Conservation (phyloP, 2,329 filamentous ascomycete genomes). For the Hypoxylon sp. region DNA sequence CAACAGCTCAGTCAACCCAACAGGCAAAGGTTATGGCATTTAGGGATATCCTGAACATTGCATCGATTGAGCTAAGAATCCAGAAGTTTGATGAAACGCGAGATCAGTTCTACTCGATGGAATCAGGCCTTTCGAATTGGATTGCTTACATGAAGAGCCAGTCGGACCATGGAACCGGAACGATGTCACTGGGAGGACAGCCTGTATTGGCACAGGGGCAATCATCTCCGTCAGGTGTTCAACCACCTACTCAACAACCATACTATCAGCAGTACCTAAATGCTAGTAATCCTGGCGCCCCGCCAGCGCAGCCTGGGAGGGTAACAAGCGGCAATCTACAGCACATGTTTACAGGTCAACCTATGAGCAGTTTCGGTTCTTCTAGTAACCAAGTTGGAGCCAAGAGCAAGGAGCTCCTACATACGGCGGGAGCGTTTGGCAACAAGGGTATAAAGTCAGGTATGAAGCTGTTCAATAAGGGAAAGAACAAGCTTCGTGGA, state of each 20-base stretch:
- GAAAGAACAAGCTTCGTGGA: constrained; percentile 84
- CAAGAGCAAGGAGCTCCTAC: constrained; percentile 90
- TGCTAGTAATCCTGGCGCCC: constrained; percentile 59
- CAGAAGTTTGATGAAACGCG: constrained; percentile 80
- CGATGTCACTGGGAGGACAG: constrained; percentile 29
- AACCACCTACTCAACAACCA: constrained; percentile 59
- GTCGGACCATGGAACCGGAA: constrained; percentile 63
- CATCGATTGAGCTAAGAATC: constrained; percentile 77
- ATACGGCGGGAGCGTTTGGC: constrained; percentile 87
- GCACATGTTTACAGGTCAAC: constrained; percentile 57
- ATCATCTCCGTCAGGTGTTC: constrained; percentile 29
- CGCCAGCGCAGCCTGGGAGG: constrained; percentile 50
- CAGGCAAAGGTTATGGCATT: constrained; percentile 70
- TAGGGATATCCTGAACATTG: constrained; percentile 82
- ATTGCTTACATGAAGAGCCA: constrained; percentile 62
- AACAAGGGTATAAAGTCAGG: constrained; percentile 93
- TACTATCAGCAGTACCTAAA: constrained; percentile 72
- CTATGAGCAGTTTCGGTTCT: constrained; percentile 64
- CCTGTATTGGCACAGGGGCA: constrained; percentile 28
- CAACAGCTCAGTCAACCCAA: constrained; percentile 24
- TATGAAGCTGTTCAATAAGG: constrained; percentile 92
- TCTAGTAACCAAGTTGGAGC: constrained; percentile 78
- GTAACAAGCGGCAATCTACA: constrained; percentile 51
- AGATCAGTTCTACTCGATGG: constrained; percentile 76
- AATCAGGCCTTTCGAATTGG: constrained; percentile 80